Conservation (phyloP, 2,329 filamentous ascomycete genomes). For the Xylariaceae sp. region DNA sequence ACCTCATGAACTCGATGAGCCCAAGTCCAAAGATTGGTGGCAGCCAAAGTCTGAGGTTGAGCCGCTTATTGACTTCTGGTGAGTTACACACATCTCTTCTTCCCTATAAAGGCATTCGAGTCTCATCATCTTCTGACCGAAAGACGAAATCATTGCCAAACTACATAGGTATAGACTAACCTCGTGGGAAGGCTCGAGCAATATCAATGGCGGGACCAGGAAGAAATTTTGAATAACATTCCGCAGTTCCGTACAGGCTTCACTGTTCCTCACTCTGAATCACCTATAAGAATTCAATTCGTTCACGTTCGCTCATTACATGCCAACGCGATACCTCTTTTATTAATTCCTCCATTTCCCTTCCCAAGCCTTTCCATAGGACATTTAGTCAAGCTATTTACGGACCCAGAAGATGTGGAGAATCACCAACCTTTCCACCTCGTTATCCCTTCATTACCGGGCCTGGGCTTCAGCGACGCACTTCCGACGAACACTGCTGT, state of each 20-base stretch:
- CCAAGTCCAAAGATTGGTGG: slow-evolving; percentile 60
- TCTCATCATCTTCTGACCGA: background rate
- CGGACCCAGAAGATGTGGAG: slow-evolving; percentile 56
- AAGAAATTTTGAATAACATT: slow-evolving; percentile 64
- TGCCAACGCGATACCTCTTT: slow-evolving; percentile 63
- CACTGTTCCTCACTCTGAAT: slow-evolving; percentile 46
- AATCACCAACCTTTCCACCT: slow-evolving; percentile 65
- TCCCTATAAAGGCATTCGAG: background rate
- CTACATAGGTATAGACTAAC: slow-evolving; percentile 7
- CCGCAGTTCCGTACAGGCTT: slow-evolving; percentile 70
- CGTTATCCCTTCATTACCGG: slow-evolving; percentile 70
- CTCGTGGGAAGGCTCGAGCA: slow-evolving; percentile 64
- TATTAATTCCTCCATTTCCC: slow-evolving; percentile 71
- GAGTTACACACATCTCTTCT: slow-evolving; percentile 35
- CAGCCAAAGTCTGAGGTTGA: slow-evolving; percentile 68
- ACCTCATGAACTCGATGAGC: slow-evolving; percentile 62
- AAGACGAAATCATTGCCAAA: background rate
- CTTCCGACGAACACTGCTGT: slow-evolving; percentile 57
- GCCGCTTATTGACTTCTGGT: slow-evolving; percentile 71
- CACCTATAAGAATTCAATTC: slow-evolving; percentile 66
- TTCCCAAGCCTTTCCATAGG: slow-evolving; percentile 67
- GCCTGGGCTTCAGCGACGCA: slow-evolving; percentile 71
- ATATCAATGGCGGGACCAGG: slow-evolving; percentile 69
- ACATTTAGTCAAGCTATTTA: slow-evolving; percentile 61
- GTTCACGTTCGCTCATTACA: slow-evolving; percentile 64